Evolutionary conservation across 805 yeast species (phyloP), one percentile per base, ranked within the genome.

Genomic region (Wickerhamomyces pijperi): DNA sequence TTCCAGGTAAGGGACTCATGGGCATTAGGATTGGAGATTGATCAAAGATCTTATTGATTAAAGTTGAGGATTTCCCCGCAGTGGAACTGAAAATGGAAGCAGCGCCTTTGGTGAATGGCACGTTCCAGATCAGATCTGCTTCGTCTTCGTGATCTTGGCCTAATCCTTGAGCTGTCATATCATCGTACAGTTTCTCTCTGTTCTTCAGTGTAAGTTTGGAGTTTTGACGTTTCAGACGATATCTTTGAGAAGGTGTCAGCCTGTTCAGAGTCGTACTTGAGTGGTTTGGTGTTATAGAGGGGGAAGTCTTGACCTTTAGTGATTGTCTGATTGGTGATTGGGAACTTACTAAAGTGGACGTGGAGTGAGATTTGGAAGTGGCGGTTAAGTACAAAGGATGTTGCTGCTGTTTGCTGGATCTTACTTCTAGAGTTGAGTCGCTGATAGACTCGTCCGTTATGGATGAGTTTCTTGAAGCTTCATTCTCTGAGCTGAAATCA

Each of bases 1-100:
- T 14, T 5, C 75, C 76, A 4, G 76, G 76, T 9, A 73, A 50
- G 12, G 77, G 77, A 15, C 70, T 61, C 37, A 72, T 65, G n/a
- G 72, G 70, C 54, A 64, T 56, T 14, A 37, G 19, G 2, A 49
- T 46, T 1, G 54, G 50, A 19, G 47, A 42, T 9, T 46, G 41
- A 23, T 50, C 51, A 36, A 54, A 42, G 3, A 53, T 44, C 11
- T 39, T 37, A 38, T 47, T 51, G 21, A 52, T 41, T 32, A 48
- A 14, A 2, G 44, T 28, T 1, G 58, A 37, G 2, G 55, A 47
- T 33, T 53, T 49, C 2, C 56, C 56, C 3, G 52, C 47, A 6
- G 39, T 28, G 14, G 56, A 51, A 8, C 50, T 44, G 35, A 53
- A 49, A 3, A 50, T 32, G 3, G 47, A 39, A 2, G 51, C 49